phyloP scores from a whole-genome alignment of 805 yeast genomes.

The Metschnikowia shivogae region DNA sequence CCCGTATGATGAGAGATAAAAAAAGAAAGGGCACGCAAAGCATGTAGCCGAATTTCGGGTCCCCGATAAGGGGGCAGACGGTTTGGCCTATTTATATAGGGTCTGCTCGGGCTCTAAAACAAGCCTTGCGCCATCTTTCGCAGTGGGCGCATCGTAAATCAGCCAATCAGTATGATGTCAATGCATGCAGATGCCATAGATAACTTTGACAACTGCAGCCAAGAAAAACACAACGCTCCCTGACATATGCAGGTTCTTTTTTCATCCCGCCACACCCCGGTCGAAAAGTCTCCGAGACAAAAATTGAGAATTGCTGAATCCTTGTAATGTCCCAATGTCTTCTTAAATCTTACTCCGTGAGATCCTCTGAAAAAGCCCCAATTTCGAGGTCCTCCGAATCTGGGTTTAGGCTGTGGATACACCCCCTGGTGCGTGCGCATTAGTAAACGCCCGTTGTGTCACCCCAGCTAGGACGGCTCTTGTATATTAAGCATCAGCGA shows the following conservation, averaged over 20 bases:
- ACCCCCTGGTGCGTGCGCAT: no score
- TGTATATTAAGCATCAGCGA: no score
- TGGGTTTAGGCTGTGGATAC: no score
- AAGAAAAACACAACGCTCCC: conserved; percentile 1
- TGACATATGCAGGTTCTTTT: not conserved
- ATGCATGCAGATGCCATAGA: conserved; percentile 9
- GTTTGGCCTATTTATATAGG: not conserved
- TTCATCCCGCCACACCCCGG: no score
- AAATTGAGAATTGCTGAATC: not conserved
- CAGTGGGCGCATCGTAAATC: not conserved
- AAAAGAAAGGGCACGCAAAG: not conserved
- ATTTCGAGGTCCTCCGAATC: no score
- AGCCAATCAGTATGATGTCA: conserved; percentile 2
- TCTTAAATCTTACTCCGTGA: no score
- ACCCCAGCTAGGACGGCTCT: no score
- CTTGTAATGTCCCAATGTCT: no score
- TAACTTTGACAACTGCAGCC: conserved; percentile 3
- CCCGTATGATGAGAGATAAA: conserved; percentile 2
- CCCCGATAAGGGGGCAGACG: not conserved
- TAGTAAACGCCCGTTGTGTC: no score
- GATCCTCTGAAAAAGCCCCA: no score
- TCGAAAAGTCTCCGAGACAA: not conserved
- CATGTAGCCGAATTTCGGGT: not conserved
- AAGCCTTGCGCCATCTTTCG: not conserved
- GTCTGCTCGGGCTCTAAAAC: not conserved